Conservation (phyloP, 1,139 yeast genomes). For the Zygosaccharomyces sapae region DNA sequence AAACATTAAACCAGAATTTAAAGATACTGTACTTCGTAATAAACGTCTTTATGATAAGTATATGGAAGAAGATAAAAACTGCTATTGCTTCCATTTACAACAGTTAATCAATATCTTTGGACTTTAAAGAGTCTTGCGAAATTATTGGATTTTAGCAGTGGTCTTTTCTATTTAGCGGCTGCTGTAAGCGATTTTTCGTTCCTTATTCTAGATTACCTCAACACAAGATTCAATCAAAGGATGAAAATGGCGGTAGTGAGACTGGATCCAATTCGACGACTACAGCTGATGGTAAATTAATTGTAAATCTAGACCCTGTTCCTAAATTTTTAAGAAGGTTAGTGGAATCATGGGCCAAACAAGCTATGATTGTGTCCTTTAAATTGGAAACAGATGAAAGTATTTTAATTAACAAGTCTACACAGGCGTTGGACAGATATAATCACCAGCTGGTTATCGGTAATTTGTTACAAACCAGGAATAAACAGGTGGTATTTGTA, state of each 20-base stretch:
- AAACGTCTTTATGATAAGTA: constrained; percentile 63
- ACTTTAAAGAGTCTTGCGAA: constrained; percentile 71
- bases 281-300: constrained; percentile 55
- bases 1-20: constrained; percentile 54
- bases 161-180: constrained; percentile 86
- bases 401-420: constrained; percentile 69
- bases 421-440: constrained; percentile 72
- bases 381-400: constrained; percentile 83
- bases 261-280: constrained; percentile 20
- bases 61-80: constrained; percentile 39
- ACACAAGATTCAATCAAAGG: constrained; percentile 88
- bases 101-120: constrained; percentile 89
- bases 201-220: constrained; percentile 83
- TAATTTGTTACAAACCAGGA: constrained; percentile 82
- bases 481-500: constrained; percentile 83
- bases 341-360: constrained; percentile 93
- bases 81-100: constrained; percentile 79
- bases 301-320: constrained; percentile 87
- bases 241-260: constrained; percentile 33
- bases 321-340: constrained; percentile 86
- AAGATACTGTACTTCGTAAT: constrained; percentile 59
- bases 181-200: constrained; percentile 95
- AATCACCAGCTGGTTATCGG: constrained; percentile 94
- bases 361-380: constrained; percentile 90
- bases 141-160: constrained; percentile 52